Evolutionary conservation across 129 eudicot species (phyloP), one percentile per base, ranked within the genome.

Genomic region (Silybum marianum): DNA sequence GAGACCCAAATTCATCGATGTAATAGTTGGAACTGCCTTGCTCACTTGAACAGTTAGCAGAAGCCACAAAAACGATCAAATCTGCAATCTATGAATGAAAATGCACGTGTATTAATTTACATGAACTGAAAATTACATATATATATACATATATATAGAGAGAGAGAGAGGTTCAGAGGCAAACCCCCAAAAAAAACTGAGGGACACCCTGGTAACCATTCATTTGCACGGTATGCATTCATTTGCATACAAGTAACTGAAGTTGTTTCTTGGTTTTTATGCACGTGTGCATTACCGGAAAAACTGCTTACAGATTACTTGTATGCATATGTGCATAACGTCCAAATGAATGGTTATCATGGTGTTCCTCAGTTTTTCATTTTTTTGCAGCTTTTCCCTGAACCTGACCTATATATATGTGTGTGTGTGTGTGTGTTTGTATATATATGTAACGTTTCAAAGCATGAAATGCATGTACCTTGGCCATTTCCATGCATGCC

Each of bases 401-500:
- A 34, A 34, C 6, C 39, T 34, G 6, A 44, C 54, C 12, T 44
- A 51, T 11, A n/a, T 38, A 68, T 2, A 34, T 4, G 68, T n/a
- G 3, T 66, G 2, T 7, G 6, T 25, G 9, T 39, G 38, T 23
- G 16, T 63, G 25, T 18, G 24, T 3, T 18, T 5, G 36, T 18
- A 16, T 76, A 23, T 69, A 8, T 67, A 2, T 65, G 71, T 72
- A 58, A 24, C 25, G 34, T 67, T 71, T 9, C 36, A 30, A 71
- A 32, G 22, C 38, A 23, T 74, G 48, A 44, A 76, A 73, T 54
- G 24, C 1, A 72, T 70, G 77, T 90, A 96, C 99, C 99, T 96
- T 96, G 72, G 97, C 98, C 99, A 96, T 93, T 78, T 96, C 99
- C 95, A 96, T 86, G 75, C 99, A 96, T 19, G 97, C 86, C 81